phyloP scores from a whole-genome alignment of 805 yeast genomes.

The Candida vaughaniae region DNA sequence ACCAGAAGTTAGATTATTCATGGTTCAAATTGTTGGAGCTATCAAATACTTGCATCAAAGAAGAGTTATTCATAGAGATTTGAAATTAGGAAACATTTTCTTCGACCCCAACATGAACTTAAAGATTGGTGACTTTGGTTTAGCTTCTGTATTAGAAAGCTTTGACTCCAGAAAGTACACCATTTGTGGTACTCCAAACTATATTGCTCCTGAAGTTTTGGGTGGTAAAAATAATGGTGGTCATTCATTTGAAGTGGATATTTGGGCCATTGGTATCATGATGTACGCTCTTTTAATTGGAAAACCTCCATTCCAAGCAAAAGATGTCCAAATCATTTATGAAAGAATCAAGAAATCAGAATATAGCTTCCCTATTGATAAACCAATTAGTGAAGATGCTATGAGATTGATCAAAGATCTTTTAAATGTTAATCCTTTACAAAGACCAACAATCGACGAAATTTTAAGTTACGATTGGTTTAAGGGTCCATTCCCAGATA shows the following conservation, averaged over 20 bases:
- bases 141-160: conserved; percentile 88
- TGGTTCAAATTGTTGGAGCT: conserved; percentile 94
- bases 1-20: conserved; percentile 85
- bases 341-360: conserved; percentile 86
- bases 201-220: conserved; percentile 96
- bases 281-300: conserved; percentile 89
- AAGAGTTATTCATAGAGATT: conserved; percentile 92
- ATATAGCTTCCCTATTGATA: conserved; percentile 71
- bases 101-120: conserved; percentile 91
- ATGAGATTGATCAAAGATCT: conserved; percentile 68
- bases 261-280: conserved; percentile 98
- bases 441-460: conserved; percentile 78
- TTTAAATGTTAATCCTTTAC: conserved; percentile 71
- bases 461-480: conserved; percentile 86
- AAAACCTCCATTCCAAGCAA: conserved; percentile 97
- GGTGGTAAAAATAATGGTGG: conserved; percentile 89
- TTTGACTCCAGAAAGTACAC: conserved; percentile 77
- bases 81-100: conserved; percentile 93
- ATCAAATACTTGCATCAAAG: conserved; percentile 88
- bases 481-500: conserved; percentile 78
- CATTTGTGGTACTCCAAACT: conserved; percentile 98
- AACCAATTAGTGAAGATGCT: conserved; percentile 71
- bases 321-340: conserved; percentile 88
- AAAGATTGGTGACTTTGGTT: conserved; percentile 96
- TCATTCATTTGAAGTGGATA: conserved; percentile 91